Evolutionary conservation across 495 filamentous ascomycete species (phyloP), one percentile per base, ranked within the genome.

Genomic region (Friedmanniomyces simplex): DNA sequence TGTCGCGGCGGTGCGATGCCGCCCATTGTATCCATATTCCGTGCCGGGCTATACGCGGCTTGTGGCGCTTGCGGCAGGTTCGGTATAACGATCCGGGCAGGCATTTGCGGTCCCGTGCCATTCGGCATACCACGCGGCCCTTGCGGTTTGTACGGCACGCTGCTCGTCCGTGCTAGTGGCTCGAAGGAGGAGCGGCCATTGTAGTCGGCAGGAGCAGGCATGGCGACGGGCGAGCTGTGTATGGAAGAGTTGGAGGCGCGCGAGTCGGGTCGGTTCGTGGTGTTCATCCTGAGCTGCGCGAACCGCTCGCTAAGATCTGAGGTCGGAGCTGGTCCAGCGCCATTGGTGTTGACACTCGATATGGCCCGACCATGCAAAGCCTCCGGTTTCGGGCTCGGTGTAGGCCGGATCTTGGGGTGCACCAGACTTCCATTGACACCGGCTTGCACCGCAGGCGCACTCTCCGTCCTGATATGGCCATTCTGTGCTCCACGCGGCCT

Each of bases 1-100:
- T 61, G 68, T 46, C 73, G 54, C 5, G 81, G 81, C 0, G 79
- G 79, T 54, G 80, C 68, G 12, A 76, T 73, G 56, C 65, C 70
- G 7, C 75, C 71, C 52, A 80, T 78, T 12, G 72, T 79, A 39
- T 74, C 76, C 46, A 80, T 69, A 48, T 77, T 83, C 22, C 79
- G 76, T 6, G 76, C 60, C 37, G 91, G 91, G 63, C 84, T 91
- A 63, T 96, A 96, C 11, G 91, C 83, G 13, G 89, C 88, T 65
- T 85, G 88, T 16, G 91, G 91, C 13, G 85, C 73, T 67, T 84
- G 56, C n/a, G 56, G 56, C 8, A 58, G 24, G 48, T 53, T 82
- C 22, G 91, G 91, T 63, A 96, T 75, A 3, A 77, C 67, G 16
- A 74, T 81, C 1, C 75, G 76, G 18, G 81, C 80, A 22, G 74